These are phyloP conservation scores for Penicillium salamii DNA, from an alignment of 495 filamentous ascomycete species.

Conservation along the genomic window DNA sequence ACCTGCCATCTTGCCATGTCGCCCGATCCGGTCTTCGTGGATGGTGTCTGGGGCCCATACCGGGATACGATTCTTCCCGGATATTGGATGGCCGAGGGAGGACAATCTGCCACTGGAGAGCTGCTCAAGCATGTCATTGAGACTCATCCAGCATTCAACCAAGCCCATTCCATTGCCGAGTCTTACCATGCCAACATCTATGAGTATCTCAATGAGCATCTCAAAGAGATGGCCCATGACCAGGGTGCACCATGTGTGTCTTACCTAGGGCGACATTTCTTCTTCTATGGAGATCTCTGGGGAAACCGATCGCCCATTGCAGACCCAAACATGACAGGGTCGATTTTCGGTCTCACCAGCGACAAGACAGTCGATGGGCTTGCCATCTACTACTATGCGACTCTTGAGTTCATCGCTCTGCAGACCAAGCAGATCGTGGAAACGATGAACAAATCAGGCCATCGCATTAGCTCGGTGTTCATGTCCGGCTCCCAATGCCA, in stretches of 20 bases:
- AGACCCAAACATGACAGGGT: constrained; percentile 85
- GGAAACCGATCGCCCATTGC: constrained; percentile 94
- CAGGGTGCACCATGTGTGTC: constrained; percentile 68
- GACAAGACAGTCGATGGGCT: constrained; percentile 84
- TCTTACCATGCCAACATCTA: constrained; percentile 81
- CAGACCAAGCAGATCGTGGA: constrained; percentile 95
- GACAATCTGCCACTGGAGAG: constrained; percentile 93
- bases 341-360: constrained; percentile 77
- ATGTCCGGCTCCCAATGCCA: constrained; percentile 98
- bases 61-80: constrained; percentile 86
- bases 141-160: constrained; percentile 83
- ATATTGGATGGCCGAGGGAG: constrained; percentile 95
- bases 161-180: constrained; percentile 71
- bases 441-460: constrained; percentile 82
- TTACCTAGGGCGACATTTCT: constrained; percentile 88
- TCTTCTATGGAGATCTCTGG: constrained; percentile 99
- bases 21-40: constrained; percentile 81
- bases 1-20: constrained; percentile 98
- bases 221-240: constrained; percentile 68
- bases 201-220: constrained; percentile 87
- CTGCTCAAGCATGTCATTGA: constrained; percentile 91
- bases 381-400: constrained; percentile 86
- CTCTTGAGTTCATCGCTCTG: constrained; percentile 95
- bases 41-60: constrained; percentile 96
- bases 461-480: constrained; percentile 86